Conservation (phyloP, 306 rosid genomes). For the Fagus crenata region DNA sequence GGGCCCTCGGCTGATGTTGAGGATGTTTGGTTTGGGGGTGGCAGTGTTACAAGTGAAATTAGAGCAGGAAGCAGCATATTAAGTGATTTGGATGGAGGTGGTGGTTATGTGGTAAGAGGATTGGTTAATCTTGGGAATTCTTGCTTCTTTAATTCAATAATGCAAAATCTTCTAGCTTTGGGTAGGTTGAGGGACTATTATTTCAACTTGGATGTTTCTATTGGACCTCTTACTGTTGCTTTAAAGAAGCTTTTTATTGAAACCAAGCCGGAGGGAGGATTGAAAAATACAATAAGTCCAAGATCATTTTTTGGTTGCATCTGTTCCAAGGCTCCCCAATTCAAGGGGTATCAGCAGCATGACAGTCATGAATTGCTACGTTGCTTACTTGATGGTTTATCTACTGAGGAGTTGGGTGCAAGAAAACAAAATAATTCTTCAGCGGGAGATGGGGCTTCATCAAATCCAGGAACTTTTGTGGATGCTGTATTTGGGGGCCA, state of each 20-base stretch:
- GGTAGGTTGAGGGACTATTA: conserved; percentile 58
- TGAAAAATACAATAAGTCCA: conserved; percentile 66
- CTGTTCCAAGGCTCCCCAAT: conserved; percentile 86
- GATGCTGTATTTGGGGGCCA: conserved; percentile 88
- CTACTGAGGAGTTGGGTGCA: conserved; percentile 66
- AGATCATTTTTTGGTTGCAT: conserved; percentile 74
- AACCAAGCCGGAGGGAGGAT: conserved; percentile 56
- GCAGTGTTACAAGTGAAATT: conserved; percentile 52
- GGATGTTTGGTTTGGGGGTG: conserved; percentile 43
- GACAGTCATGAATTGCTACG: conserved; percentile 94
- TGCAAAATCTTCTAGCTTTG: conserved; percentile 87
- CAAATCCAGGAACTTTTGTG: conserved; percentile 53
- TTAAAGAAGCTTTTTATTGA: conserved; percentile 75
- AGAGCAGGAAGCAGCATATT: conserved; percentile 40
- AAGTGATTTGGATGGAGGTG: conserved; percentile 47
- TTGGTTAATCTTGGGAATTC: conserved; percentile 88
- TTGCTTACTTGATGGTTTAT: conserved; percentile 80
- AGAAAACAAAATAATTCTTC: conserved; percentile 54
- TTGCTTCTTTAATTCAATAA: conserved; percentile 89
- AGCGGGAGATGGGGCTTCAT: conserved; percentile 45
- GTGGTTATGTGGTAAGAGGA: conserved; percentile 68
- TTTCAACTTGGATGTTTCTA: conserved; percentile 50
- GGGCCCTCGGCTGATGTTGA: conserved; percentile 45
- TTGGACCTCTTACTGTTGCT: conserved; percentile 69
- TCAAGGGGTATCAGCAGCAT: conserved; percentile 90